These are phyloP conservation scores for Chenopodium suecicum DNA, from an alignment of 148 eudicot species.

Conservation along the genomic window DNA sequence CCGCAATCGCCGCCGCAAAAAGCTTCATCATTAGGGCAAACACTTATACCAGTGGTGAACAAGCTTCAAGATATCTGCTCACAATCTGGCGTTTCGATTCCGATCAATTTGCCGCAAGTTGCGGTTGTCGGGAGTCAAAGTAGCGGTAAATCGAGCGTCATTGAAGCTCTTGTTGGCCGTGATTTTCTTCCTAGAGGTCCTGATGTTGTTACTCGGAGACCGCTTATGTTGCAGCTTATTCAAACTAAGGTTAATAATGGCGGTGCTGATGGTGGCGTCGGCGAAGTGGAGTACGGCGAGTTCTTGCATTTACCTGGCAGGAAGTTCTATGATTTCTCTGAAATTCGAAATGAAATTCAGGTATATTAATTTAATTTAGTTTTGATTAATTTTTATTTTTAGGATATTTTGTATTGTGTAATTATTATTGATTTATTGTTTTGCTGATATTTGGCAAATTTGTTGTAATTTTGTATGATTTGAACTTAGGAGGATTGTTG, in stretches of 20 bases:
- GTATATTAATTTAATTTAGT: not conserved
- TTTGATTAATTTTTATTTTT: no score
- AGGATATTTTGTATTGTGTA: no score
- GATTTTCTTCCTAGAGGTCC: slow-evolving; percentile 62
- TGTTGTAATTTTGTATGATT: no score
- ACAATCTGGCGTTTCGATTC: slow-evolving; percentile 35
- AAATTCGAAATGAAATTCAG: slow-evolving; percentile 55
- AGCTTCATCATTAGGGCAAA: slow-evolving; percentile 40
- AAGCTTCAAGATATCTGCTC: slow-evolving; percentile 67
- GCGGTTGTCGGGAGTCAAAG: slow-evolving; percentile 76
- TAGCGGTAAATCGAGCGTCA: slow-evolving; percentile 64
- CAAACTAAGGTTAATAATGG: slow-evolving; percentile 20
- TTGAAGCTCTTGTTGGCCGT: slow-evolving; percentile 62
- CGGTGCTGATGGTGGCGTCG: slow-evolving; percentile 14
- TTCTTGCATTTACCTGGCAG: slow-evolving; percentile 52
- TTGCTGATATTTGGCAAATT: no score
- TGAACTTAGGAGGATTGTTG: no score
- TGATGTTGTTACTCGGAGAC: slow-evolving; percentile 58
- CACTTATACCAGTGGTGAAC: slow-evolving; percentile 56
- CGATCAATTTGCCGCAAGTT: slow-evolving; percentile 56
- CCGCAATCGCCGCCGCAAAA: not conserved
- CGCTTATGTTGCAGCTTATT: slow-evolving; percentile 52
- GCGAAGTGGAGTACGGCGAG: slow-evolving; percentile 46
- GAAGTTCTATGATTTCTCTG: slow-evolving; percentile 49
- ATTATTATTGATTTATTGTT: no score